phyloP scores from a whole-genome alignment of 2,329 filamentous ascomycete genomes.

The Paramyrothecium roridum region DNA sequence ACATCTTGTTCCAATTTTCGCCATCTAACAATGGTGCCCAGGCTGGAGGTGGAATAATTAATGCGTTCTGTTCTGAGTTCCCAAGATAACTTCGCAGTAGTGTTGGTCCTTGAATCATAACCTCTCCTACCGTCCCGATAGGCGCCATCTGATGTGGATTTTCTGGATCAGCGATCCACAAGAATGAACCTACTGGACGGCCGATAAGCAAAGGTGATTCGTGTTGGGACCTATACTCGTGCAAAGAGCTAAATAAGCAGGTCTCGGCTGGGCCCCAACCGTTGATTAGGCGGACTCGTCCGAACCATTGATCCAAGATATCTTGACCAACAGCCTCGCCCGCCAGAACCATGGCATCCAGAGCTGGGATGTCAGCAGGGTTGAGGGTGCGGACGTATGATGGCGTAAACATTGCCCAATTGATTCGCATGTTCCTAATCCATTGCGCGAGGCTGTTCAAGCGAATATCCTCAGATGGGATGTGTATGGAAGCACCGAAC shows the following conservation, averaged over 20 bases:
- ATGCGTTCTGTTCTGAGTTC: conserved; percentile 14
- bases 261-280: conserved; percentile 8
- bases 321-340: conserved; percentile 14
- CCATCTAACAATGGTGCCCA: conserved; percentile 6
- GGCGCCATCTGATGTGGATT: conserved; percentile 11
- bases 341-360: conserved; percentile 10
- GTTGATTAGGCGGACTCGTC: conserved; percentile 6
- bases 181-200: neutral
- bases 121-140: conserved; percentile 11
- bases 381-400: conserved; percentile 11
- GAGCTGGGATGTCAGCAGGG: conserved; percentile 9
- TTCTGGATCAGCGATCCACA: conserved; percentile 12
- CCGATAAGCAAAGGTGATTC: conserved; percentile 1
- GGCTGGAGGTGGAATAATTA: conserved; percentile 12
- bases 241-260: neutral
- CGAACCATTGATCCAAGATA: conserved; percentile 10
- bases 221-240: neutral
- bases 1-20: conserved; percentile 3
- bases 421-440: conserved; percentile 10
- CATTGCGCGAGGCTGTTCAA: conserved; percentile 6
- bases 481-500: conserved; percentile 14
- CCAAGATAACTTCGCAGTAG: conserved; percentile 18
- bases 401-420: conserved; percentile 18
- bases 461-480: conserved; percentile 17
- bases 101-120: conserved; percentile 14